phyloP scores from a whole-genome alignment of 441 rosid genomes.

The Pelargonium citronellum region DNA sequence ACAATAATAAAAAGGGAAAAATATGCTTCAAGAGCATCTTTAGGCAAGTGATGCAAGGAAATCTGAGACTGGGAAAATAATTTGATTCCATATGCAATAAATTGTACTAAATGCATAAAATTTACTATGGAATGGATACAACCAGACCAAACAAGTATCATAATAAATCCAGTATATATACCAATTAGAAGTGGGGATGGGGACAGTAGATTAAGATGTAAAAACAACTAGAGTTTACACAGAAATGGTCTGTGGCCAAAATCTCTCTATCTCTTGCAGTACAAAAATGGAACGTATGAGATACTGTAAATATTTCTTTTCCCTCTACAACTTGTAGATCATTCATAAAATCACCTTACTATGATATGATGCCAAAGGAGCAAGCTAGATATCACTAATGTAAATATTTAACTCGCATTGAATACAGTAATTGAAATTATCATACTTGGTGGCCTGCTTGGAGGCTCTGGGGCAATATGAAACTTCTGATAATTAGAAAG shows the following conservation, averaged over 20 bases:
- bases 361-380: not conserved
- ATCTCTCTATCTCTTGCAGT: not conserved
- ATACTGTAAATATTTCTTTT: not conserved
- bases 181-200: not conserved
- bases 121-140: not conserved
- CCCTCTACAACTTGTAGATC: not conserved
- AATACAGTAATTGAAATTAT: conserved; percentile 12
- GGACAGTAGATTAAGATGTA: not conserved
- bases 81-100: not conserved
- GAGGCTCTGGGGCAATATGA: conserved; percentile 72
- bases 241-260: not conserved
- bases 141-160: not conserved
- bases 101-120: not conserved
- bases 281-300: not conserved
- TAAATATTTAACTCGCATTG: not conserved
- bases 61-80: not conserved
- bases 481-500: conserved; percentile 74
- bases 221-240: not conserved
- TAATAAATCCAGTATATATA: not conserved
- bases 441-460: conserved; percentile 76
- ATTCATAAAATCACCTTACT: not conserved
- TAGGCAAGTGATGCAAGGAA: not conserved
- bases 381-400: not conserved
- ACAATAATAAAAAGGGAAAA: not conserved
- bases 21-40: not conserved